Percentiles rank a stretch among this genome's conserved stretches.
Evolutionary conservation across 805 yeast genomes (phyloP).

Genomic region (Dipodascopsis uninucleata): DNA sequence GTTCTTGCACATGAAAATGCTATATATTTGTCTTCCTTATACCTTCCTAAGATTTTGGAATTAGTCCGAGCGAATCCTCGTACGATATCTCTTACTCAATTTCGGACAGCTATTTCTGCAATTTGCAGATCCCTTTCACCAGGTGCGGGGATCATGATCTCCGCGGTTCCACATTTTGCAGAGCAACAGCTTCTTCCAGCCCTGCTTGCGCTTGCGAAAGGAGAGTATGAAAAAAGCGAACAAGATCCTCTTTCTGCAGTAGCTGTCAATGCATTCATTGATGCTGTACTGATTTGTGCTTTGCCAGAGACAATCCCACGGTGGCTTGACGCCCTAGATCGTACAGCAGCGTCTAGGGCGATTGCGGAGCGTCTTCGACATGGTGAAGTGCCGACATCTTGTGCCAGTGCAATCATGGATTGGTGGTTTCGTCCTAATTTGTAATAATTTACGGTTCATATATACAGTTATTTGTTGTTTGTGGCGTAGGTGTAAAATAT

Average conservation of each 20-base stretch:
- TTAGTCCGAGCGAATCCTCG: slow-evolving; percentile 2
- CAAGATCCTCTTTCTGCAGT: neutral
- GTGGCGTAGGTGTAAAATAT: too few relatives aligned
- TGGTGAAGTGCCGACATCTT: slow-evolving; percentile 20
- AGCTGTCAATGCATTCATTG: slow-evolving; percentile 8
- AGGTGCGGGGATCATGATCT: slow-evolving; percentile 14
- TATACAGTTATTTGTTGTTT: too few relatives aligned
- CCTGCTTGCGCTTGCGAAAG: neutral
- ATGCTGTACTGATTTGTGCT: slow-evolving; percentile 13
- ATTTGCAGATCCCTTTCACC: slow-evolving; percentile 12
- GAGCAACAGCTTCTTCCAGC: slow-evolving; percentile 12
- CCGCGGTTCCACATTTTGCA: slow-evolving; percentile 14
- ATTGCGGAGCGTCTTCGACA: slow-evolving; percentile 7
- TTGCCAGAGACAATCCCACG: slow-evolving; percentile 7
- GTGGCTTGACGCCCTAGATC: slow-evolving; percentile 9
- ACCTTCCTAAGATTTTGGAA: slow-evolving; percentile 5
- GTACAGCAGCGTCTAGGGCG: neutral
- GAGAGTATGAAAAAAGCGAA: neutral
- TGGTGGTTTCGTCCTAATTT: slow-evolving; percentile 19
- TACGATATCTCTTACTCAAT: slow-evolving; percentile 15
- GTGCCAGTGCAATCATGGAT: slow-evolving; percentile 12
- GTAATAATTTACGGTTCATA: neutral
- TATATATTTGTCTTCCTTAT: slow-evolving; percentile 6
- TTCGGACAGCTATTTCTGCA: slow-evolving; percentile 12
- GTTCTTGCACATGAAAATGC: slow-evolving; percentile 12